phyloP scores from a whole-genome alignment of 805 yeast species.

The Starmerella geochares region DNA sequence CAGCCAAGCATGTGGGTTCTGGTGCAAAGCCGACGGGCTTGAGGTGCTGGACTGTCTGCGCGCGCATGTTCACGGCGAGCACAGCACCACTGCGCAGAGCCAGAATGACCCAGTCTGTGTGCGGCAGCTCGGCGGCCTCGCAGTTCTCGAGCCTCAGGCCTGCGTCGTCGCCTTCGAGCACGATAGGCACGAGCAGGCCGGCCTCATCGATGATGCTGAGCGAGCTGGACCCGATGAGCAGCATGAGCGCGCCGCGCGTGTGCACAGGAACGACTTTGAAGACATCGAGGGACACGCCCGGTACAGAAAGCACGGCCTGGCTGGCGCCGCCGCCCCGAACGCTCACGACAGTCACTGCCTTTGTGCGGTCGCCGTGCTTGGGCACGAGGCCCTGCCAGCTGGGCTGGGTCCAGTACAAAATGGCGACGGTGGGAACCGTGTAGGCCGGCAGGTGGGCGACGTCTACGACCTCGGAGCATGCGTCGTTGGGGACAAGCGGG shows the following conservation, averaged over 20 bases:
- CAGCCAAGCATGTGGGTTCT: constrained; percentile 3
- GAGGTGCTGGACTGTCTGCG: not conserved
- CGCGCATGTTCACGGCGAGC: not conserved
- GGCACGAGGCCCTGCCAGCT: constrained; percentile 75
- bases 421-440: constrained; percentile 70
- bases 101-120: not conserved
- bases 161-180: not conserved
- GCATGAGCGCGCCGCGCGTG: not conserved
- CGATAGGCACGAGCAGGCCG: not conserved
- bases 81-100: not conserved
- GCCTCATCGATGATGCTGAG: constrained; percentile 2
- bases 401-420: constrained; percentile 46
- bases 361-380: constrained; percentile 27
- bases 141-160: constrained; percentile 2
- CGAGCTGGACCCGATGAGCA: constrained; percentile 6
- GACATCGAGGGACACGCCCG: constrained; percentile 64
- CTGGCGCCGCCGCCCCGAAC: not conserved
- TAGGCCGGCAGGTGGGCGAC: constrained; percentile 63
- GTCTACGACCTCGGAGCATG: constrained; percentile 45
- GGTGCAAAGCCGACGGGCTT: not conserved
- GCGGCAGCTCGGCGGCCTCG: constrained; percentile 2
- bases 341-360: not conserved
- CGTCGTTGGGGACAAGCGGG: not conserved
- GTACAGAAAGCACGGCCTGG: constrained; percentile 27
- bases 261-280: constrained; percentile 46